These are phyloP conservation scores for Xenoacremonium recifei DNA, from an alignment of 2,329 filamentous ascomycete species.

Conservation along the genomic window DNA sequence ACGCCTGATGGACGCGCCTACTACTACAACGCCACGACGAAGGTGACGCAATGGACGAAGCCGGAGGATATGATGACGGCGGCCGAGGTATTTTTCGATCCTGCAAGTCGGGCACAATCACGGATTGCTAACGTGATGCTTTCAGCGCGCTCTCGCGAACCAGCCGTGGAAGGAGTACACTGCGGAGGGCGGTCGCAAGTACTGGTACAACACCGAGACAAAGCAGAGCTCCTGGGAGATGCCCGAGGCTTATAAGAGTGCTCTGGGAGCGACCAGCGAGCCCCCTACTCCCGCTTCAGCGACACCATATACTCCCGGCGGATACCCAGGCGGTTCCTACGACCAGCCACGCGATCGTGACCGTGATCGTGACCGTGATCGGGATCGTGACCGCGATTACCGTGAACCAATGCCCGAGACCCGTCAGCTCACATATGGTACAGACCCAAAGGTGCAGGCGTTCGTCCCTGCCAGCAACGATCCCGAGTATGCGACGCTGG, in stretches of 20 bases:
- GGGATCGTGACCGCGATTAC: slow-evolving; percentile 34
- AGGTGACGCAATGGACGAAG: slow-evolving; percentile 91
- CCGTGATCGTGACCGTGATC: too few species aligned
- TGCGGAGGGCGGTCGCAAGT: slow-evolving; percentile 81
- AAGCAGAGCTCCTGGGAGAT: slow-evolving; percentile 95
- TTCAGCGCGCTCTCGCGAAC: slow-evolving; percentile 72
- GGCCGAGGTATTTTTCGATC: slow-evolving; percentile 63
- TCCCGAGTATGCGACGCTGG: slow-evolving; percentile 73
- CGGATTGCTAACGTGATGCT: slow-evolving; percentile 11
- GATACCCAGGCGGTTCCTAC: slow-evolving; percentile 34
- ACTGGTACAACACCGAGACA: slow-evolving; percentile 93
- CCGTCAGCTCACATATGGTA: slow-evolving; percentile 57
- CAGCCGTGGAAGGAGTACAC: slow-evolving; percentile 94
- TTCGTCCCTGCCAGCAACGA: slow-evolving; percentile 66
- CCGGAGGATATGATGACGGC: slow-evolving; percentile 84
- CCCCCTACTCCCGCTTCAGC: slow-evolving; percentile 41
- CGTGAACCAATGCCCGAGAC: slow-evolving; percentile 48
- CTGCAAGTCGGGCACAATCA: neutral
- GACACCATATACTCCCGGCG: slow-evolving; percentile 42
- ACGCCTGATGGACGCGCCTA: slow-evolving; percentile 82
- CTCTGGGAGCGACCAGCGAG: slow-evolving; percentile 59
- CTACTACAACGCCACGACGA: slow-evolving; percentile 86
- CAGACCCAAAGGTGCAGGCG: slow-evolving; percentile 53
- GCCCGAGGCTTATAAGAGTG: slow-evolving; percentile 77
- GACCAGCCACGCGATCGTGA: too few species aligned